A percentile compares a stretch with the other conserved stretches of the same genome.
phyloP scores from a whole-genome alignment of 768 basidiomycete species.

The Cytidiella melzeri region DNA sequence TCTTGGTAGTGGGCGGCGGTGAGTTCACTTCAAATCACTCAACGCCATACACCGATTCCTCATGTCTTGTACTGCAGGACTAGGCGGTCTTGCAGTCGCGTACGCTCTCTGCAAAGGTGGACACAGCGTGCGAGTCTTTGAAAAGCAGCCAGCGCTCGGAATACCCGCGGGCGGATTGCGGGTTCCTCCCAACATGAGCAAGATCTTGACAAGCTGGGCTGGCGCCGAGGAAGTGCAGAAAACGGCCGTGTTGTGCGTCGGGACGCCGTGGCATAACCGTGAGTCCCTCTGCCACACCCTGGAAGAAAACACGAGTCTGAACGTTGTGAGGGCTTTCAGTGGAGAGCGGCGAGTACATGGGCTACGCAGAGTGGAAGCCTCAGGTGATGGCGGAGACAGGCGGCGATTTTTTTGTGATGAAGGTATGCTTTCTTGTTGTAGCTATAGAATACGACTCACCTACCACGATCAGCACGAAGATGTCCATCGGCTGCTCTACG shows the following conservation, averaged over 20 bases:
- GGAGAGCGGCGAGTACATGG: constrained; percentile 38
- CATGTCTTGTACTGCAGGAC: too few relatives aligned
- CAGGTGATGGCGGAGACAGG: constrained; percentile 42
- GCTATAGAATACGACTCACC: neutral
- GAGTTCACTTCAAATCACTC: constrained; percentile 1
- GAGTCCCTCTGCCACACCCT: constrained; percentile 14
- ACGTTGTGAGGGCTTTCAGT: too few relatives aligned
- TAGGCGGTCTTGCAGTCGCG: constrained; percentile 52
- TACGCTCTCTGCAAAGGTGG: constrained; percentile 50
- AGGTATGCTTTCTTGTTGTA: constrained; percentile 28
- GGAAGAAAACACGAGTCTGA: too few relatives aligned
- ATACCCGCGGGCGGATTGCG: constrained; percentile 35
- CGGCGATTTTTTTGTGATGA: constrained; percentile 43
- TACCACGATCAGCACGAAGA: constrained; percentile 40
- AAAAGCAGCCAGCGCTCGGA: constrained; percentile 39
- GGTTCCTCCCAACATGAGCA: constrained; percentile 54
- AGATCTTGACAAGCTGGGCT: constrained; percentile 51
- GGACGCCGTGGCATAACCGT: constrained; percentile 29
- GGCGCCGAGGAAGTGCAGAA: constrained; percentile 37
- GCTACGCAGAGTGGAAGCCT: constrained; percentile 40
- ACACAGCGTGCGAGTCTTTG: constrained; percentile 52
- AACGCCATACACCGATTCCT: too few relatives aligned
- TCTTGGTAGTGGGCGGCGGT: constrained; percentile 12
- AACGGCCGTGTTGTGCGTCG: constrained; percentile 30
- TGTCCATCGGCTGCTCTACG: constrained; percentile 40